Evolutionary conservation across 306 rosid species (phyloP).

Genomic region (Quercus rubra): DNA sequence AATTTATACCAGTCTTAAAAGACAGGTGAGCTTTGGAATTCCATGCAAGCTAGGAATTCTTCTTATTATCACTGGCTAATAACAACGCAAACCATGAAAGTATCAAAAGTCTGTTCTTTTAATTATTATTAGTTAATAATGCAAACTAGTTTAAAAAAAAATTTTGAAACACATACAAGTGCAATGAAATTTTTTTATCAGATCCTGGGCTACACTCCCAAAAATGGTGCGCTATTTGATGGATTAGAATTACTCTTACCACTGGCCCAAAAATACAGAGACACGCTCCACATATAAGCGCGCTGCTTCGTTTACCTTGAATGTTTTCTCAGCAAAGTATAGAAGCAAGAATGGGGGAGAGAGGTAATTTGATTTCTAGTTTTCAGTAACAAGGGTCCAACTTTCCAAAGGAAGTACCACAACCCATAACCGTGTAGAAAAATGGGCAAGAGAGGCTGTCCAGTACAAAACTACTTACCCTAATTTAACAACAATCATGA

Average conservation of each 20-base stretch:
- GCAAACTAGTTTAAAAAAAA: too few species aligned
- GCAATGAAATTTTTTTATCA: too few species aligned
- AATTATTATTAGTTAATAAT: too few species aligned
- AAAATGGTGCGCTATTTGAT: neutral
- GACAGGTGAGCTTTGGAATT: too few species aligned
- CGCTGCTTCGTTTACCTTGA: neutral
- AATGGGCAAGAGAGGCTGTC: constrained; percentile 34
- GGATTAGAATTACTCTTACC: neutral
- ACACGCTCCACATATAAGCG: too few species aligned
- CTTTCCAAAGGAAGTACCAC: constrained; percentile 11
- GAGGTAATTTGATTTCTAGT: neutral
- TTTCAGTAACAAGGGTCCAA: neutral
- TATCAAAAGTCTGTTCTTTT: too few species aligned
- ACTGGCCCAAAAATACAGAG: neutral
- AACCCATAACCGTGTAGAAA: constrained; percentile 24
- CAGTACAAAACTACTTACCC: constrained; percentile 40
- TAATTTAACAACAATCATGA: constrained; percentile 38
- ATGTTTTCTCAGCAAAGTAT: neutral
- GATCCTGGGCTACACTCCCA: too few species aligned
- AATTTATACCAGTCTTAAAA: too few species aligned
- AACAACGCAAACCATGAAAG: too few species aligned
- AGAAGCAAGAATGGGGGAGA: neutral
- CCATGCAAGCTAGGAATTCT: too few species aligned
- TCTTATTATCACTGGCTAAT: too few species aligned
- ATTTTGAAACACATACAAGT: too few species aligned